Conservation (phyloP, 495 filamentous ascomycete genomes). For the Aspergillus cristatus region DNA sequence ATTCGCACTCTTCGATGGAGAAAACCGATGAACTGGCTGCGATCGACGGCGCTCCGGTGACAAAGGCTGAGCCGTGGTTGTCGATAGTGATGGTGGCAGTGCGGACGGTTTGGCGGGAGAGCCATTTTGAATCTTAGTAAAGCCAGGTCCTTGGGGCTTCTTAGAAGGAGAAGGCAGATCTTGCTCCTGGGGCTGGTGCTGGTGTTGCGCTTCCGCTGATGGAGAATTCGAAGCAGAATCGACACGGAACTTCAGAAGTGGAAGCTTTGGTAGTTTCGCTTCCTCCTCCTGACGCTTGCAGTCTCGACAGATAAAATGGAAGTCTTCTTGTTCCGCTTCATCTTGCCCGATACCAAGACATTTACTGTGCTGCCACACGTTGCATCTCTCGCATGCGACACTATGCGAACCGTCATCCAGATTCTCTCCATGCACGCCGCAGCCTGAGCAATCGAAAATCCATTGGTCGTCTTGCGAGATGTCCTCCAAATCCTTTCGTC, state of each 20-base stretch:
- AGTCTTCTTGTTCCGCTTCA: slow-evolving; percentile 77
- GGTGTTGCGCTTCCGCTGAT: slow-evolving; percentile 10
- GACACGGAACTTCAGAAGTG: slow-evolving; percentile 57
- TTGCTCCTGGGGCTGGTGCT: slow-evolving; percentile 13
- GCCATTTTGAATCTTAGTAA: slow-evolving; percentile 12
- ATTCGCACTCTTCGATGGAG: slow-evolving; percentile 28
- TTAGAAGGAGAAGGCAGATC: slow-evolving; percentile 27
- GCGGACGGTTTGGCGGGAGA: slow-evolving; percentile 13
- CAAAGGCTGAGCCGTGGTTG: slow-evolving; percentile 5
- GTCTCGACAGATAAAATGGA: slow-evolving; percentile 75
- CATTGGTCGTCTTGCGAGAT: slow-evolving; percentile 75
- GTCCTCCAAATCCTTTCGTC: slow-evolving; percentile 60
- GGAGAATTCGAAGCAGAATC: slow-evolving; percentile 44
- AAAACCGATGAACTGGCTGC: slow-evolving; percentile 21
- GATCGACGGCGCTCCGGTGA: slow-evolving; percentile 36
- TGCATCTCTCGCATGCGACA: slow-evolving; percentile 91
- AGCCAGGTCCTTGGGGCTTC: slow-evolving; percentile 16
- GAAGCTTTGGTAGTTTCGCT: slow-evolving; percentile 56
- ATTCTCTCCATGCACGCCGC: slow-evolving; percentile 80
- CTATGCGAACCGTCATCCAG: slow-evolving; percentile 86
- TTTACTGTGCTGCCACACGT: slow-evolving; percentile 91
- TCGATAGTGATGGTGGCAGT: slow-evolving; percentile 11
- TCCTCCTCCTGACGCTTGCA: slow-evolving; percentile 64
- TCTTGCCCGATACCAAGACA: slow-evolving; percentile 71
- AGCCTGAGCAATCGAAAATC: slow-evolving; percentile 87